A percentile compares a stretch with the other conserved stretches of the same genome.
These are phyloP conservation scores for Pleurotus eryngii DNA, from an alignment of 768 basidiomycete genomes.

Conservation along the genomic window DNA sequence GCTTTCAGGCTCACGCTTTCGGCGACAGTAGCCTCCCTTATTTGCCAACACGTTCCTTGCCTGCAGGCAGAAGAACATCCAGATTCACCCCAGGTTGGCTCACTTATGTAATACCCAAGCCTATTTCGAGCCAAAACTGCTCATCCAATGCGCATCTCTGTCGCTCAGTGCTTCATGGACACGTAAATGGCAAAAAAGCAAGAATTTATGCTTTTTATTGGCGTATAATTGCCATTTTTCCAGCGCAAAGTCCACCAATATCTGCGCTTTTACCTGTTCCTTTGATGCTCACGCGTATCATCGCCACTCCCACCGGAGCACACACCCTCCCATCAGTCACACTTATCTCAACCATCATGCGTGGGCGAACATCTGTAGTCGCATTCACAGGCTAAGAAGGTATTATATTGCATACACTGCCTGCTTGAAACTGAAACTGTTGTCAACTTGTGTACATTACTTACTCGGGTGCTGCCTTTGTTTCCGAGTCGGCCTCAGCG, in stretches of 20 bases:
- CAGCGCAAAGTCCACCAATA: background rate
- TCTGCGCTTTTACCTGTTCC: background rate
- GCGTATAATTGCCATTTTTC: too few species aligned
- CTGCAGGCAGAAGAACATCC: conserved; percentile 62
- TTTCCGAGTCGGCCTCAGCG: too few species aligned
- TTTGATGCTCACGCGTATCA: conserved; percentile 1
- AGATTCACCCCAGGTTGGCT: conserved; percentile 34
- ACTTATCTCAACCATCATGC: conserved; percentile 34
- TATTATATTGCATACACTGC: conserved; percentile 5
- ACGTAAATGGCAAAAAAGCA: background rate
- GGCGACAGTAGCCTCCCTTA: conserved; percentile 44
- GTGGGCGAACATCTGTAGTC: conserved; percentile 8
- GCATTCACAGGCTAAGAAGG: conserved; percentile 11
- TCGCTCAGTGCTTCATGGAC: background rate
- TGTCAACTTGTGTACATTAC: too few species aligned
- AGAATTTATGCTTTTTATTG: too few species aligned
- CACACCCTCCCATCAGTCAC: conserved; percentile 46
- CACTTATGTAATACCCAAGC: conserved; percentile 39
- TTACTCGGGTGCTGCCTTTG: too few species aligned
- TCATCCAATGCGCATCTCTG: background rate
- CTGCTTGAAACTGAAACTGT: background rate
- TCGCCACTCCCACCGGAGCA: conserved; percentile 8
- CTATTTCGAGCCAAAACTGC: background rate
- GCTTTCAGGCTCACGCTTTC: conserved; percentile 38
- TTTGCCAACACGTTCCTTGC: conserved; percentile 74